A percentile compares a stretch with the other conserved stretches of the same genome.
phyloP scores from a whole-genome alignment of 768 basidiomycete genomes.

The Xerocomellus intermedius region DNA sequence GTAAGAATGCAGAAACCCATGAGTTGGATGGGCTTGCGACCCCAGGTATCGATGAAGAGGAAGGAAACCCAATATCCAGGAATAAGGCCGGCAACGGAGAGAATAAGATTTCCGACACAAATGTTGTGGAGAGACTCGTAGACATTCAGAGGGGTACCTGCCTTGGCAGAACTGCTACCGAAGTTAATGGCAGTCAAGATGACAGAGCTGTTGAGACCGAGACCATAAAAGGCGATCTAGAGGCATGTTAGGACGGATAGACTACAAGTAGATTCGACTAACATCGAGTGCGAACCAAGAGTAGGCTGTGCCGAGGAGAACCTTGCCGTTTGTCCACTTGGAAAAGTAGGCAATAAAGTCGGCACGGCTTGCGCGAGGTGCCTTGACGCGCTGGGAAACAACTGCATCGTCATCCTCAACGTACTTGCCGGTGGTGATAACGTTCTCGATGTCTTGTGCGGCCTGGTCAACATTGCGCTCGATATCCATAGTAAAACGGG shows the following conservation, averaged over 20 bases:
- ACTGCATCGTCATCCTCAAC: conserved; percentile 49
- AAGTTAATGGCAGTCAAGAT: conserved; percentile 71
- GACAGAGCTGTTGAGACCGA: conserved; percentile 79
- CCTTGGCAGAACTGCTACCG: conserved; percentile 41
- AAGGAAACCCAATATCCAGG: conserved; percentile 67
- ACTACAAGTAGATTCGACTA: conserved; percentile 24
- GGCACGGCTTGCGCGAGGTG: conserved; percentile 62
- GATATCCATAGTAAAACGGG: conserved; percentile 90
- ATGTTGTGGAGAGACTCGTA: conserved; percentile 63
- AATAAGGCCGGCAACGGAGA: conserved; percentile 75
- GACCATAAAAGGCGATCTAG: conserved; percentile 84
- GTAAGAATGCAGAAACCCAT: conserved; percentile 75
- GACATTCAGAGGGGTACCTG: conserved; percentile 37
- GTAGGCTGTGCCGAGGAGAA: conserved; percentile 74
- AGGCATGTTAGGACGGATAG: conserved; percentile 1
- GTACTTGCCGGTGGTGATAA: conserved; percentile 50
- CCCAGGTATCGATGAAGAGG: conserved; percentile 73
- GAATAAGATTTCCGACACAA: conserved; percentile 72
- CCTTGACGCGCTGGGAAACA: conserved; percentile 54
- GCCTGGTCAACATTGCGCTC: conserved; percentile 80
- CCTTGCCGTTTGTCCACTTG: conserved; percentile 75
- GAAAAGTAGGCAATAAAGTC: conserved; percentile 73
- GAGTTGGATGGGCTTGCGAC: conserved; percentile 78
- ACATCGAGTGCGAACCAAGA: conserved; percentile 90
- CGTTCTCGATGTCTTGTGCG: conserved; percentile 66